Conservation (phyloP, 441 rosid genomes). For the Isatis lusitanica region DNA sequence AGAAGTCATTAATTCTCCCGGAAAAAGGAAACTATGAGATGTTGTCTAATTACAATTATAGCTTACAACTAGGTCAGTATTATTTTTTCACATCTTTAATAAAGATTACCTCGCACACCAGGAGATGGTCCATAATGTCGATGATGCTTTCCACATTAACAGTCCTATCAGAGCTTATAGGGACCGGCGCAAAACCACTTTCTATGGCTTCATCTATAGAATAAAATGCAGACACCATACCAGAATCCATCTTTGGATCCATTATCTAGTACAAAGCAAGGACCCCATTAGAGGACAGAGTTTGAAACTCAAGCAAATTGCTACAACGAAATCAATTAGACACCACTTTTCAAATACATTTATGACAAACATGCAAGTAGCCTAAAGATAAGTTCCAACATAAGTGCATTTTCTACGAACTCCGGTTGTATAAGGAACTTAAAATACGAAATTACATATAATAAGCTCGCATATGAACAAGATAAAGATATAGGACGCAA, state of each 20-base stretch:
- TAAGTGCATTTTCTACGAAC: neutral
- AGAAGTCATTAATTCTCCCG: neutral
- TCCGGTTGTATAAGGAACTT: neutral
- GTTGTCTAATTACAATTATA: neutral
- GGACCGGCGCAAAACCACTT: constrained; percentile 83
- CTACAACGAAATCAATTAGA: neutral
- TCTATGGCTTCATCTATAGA: constrained; percentile 95
- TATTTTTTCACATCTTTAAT: neutral
- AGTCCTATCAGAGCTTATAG: constrained; percentile 68
- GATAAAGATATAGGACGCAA: neutral
- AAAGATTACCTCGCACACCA: constrained; percentile 81
- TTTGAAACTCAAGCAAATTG: neutral
- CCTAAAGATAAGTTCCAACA: neutral
- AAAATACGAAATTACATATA: neutral
- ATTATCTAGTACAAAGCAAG: constrained; percentile 62
- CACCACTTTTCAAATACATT: neutral
- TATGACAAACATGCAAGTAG: neutral
- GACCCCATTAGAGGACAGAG: neutral
- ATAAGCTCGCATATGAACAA: neutral
- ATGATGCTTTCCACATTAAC: constrained; percentile 67
- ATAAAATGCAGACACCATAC: constrained; percentile 73
- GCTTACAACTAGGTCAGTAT: neutral
- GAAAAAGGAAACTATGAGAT: neutral
- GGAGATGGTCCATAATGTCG: constrained; percentile 94
- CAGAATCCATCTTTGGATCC: constrained; percentile 99